Evolutionary conservation across 805 yeast species (phyloP).

Genomic region (Metschnikowia baotianmanensis): DNA sequence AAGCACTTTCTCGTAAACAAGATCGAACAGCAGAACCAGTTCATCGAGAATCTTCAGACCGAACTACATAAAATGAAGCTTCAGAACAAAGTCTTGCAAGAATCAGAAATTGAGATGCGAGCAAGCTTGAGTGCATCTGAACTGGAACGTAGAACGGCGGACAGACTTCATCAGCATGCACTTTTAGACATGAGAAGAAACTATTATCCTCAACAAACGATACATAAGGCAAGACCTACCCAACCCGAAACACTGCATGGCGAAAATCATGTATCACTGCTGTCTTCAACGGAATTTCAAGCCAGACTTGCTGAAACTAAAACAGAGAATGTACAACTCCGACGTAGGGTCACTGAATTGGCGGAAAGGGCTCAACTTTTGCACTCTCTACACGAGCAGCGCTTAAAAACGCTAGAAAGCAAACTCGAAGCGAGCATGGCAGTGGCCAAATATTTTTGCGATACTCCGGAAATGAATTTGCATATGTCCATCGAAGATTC

Average conservation of each 20-base stretch:
- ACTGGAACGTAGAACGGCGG: neutral
- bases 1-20: constrained; percentile 11
- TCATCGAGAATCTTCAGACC: constrained; percentile 15
- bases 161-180: neutral
- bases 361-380: constrained; percentile 9
- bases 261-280: too few species aligned
- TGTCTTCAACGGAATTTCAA: too few species aligned
- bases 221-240: neutral
- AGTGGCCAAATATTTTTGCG: constrained; percentile 10
- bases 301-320: constrained; percentile 2
- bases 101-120: neutral
- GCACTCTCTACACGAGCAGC: constrained; percentile 9
- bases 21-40: constrained; percentile 14
- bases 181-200: neutral
- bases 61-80: constrained; percentile 9
- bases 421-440: constrained; percentile 11
- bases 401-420: constrained; percentile 7
- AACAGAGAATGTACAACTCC: constrained; percentile 8
- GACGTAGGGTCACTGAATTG: constrained; percentile 6
- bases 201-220: too few species aligned
- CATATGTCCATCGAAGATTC: constrained; percentile 5
- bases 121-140: neutral
- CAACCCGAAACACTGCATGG: neutral
- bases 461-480: neutral
- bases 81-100: constrained; percentile 8